Evolutionary conservation across 768 basidiomycete species (phyloP).

Genomic region (Suillus weaverae): DNA sequence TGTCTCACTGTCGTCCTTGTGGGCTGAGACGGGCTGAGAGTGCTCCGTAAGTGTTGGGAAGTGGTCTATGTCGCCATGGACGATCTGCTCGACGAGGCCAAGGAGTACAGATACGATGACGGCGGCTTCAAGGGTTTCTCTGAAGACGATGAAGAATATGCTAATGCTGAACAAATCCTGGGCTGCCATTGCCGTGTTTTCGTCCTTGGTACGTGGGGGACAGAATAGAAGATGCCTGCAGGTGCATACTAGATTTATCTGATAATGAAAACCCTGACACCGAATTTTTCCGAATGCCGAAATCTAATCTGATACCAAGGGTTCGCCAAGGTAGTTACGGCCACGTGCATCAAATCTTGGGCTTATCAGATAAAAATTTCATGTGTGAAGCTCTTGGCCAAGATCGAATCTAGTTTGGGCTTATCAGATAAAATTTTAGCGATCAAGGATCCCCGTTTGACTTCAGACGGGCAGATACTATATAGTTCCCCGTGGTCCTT

Average conservation of each 20-base stretch:
- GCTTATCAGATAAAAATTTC: neutral
- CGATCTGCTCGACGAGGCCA: constrained; percentile 86
- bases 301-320: neutral
- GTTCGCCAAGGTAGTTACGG: neutral
- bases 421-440: constrained; percentile 19
- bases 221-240: neutral
- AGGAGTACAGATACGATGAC: constrained; percentile 93
- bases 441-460: neutral
- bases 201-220: neutral
- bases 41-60: neutral
- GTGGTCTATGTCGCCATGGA: constrained; percentile 39
- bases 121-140: constrained; percentile 90
- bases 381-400: no score
- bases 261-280: neutral
- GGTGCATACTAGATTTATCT: neutral
- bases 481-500: neutral
- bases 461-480: neutral
- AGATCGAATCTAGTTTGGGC: neutral
- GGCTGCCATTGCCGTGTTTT: constrained; percentile 46
- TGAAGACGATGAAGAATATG: constrained; percentile 96
- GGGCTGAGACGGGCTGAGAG: neutral
- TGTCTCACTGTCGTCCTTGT: constrained; percentile 9
- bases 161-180: constrained; percentile 82
- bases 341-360: neutral
- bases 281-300: neutral